Conservation (phyloP, 176 grass and related monocot genomes). For the Triticum monococcum region DNA sequence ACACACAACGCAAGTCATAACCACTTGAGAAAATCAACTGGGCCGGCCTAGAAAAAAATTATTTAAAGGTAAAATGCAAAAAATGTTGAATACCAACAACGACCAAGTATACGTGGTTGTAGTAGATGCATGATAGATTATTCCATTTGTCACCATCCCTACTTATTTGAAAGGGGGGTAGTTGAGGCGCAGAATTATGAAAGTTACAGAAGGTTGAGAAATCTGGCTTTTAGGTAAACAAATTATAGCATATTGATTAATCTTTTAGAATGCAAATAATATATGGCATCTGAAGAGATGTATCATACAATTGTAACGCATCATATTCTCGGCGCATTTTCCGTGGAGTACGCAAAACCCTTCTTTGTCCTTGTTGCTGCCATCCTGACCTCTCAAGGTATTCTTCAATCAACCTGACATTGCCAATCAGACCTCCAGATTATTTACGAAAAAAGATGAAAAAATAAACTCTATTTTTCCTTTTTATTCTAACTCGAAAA, state of each 20-base stretch:
- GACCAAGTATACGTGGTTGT: not conserved
- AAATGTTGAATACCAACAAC: not conserved
- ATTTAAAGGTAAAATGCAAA: not conserved
- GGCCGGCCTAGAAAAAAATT: not conserved
- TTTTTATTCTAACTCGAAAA: too few relatives aligned
- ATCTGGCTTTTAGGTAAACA: not conserved
- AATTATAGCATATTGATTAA: not conserved
- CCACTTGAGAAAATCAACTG: not conserved
- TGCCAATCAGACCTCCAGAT: slow-evolving; percentile 19
- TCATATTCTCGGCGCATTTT: slow-evolving; percentile 54
- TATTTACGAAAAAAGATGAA: slow-evolving; percentile 14
- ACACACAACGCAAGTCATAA: not conserved
- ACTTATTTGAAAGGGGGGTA: not conserved
- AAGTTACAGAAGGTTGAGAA: not conserved
- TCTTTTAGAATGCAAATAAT: slow-evolving; percentile 23
- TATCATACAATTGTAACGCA: slow-evolving; percentile 47
- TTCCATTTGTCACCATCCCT: not conserved
- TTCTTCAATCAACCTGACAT: slow-evolving; percentile 84
- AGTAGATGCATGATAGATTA: not conserved
- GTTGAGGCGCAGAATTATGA: not conserved
- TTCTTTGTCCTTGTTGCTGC: slow-evolving; percentile 38
- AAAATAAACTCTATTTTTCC: not conserved
- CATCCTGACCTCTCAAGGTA: slow-evolving; percentile 74
- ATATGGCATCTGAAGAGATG: not conserved
- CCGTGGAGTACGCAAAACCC: slow-evolving; percentile 27